A percentile compares a stretch with the other conserved stretches of the same genome.
phyloP scores from a whole-genome alignment of 2,329 filamentous ascomycete genomes.

The Colletotrichum musae region DNA sequence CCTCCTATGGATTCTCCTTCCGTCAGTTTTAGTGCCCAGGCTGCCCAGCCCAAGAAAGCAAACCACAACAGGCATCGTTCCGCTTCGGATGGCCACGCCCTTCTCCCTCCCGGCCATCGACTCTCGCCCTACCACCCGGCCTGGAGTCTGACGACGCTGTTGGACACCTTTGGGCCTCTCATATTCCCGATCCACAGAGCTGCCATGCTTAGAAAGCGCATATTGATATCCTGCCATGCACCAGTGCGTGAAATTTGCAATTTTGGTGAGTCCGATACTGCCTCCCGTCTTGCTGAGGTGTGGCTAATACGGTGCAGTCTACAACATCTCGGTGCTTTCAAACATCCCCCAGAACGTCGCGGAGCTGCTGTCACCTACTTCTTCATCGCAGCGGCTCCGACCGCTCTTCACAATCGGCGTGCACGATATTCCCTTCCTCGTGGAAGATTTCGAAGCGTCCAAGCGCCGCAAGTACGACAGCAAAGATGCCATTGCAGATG shows the following conservation, averaged over 20 bases:
- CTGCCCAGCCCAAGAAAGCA: slow-evolving; percentile 54
- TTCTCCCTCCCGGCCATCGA: slow-evolving; percentile 73
- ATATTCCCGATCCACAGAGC: slow-evolving; percentile 93
- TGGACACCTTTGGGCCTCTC: slow-evolving; percentile 90
- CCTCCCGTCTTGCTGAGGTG: not conserved
- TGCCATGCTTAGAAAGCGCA: slow-evolving; percentile 87
- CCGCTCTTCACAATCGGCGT: slow-evolving; percentile 95
- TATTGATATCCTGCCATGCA: slow-evolving; percentile 87
- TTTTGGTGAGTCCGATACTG: slow-evolving; percentile 74
- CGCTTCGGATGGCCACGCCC: slow-evolving; percentile 72
- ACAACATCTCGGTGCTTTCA: slow-evolving; percentile 92
- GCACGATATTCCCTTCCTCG: slow-evolving; percentile 88
- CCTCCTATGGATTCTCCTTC: slow-evolving; percentile 67
- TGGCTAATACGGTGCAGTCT: slow-evolving; percentile 71
- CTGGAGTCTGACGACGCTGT: slow-evolving; percentile 81
- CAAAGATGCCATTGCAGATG: slow-evolving; percentile 58
- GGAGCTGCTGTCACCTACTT: slow-evolving; percentile 75
- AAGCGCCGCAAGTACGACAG: slow-evolving; percentile 55
- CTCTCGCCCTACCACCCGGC: slow-evolving; percentile 88
- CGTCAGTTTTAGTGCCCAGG: slow-evolving; percentile 58
- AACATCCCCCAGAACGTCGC: slow-evolving; percentile 84
- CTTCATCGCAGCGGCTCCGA: slow-evolving; percentile 76
- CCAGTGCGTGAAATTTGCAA: slow-evolving; percentile 90
- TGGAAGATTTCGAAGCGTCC: slow-evolving; percentile 69
- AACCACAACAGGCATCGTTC: slow-evolving; percentile 69